phyloP scores from a whole-genome alignment of 192 early-diverging fungal species.

The Diversispora epigaea region DNA sequence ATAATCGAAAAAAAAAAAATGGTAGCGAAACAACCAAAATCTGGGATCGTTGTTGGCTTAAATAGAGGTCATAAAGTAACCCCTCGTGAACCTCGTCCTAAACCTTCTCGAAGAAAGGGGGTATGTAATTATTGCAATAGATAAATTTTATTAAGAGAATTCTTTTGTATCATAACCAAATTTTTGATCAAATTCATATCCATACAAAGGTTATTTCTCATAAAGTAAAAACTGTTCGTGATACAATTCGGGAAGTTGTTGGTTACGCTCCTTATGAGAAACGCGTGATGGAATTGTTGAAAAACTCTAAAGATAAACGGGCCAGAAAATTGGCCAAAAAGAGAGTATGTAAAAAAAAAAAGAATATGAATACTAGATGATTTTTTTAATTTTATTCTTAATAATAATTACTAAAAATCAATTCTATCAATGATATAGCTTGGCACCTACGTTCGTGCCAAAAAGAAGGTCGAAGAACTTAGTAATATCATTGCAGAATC shows the following conservation, averaged over 20 bases:
- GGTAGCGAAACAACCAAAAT: constrained; percentile 64
- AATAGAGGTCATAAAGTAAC: constrained; percentile 94
- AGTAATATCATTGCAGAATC: constrained; percentile 87
- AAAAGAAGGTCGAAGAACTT: constrained; percentile 99
- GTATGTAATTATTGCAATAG: constrained; percentile 52
- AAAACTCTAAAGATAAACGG: constrained; percentile 99
- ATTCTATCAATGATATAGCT: constrained; percentile 53
- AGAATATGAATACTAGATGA: background rate
- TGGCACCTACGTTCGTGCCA: constrained; percentile 94
- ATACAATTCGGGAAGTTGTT: constrained; percentile 93
- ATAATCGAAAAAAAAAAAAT: constrained; percentile 33
- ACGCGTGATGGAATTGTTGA: constrained; percentile 99
- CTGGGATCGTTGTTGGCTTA: constrained; percentile 85
- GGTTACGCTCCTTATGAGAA: constrained; percentile 99
- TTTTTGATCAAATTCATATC: constrained; percentile 4
- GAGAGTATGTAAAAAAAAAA: constrained; percentile 56
- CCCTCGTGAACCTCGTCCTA: constrained; percentile 62
- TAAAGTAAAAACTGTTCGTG: constrained; percentile 89
- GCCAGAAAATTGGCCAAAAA: constrained; percentile 98
- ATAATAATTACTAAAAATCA: constrained; percentile 8
- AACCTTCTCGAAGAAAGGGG: constrained; percentile 80
- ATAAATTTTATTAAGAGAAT: background rate
- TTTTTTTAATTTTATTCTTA: background rate
- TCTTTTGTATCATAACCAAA: background rate
- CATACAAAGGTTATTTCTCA: constrained; percentile 61